A percentile compares a stretch with the other conserved stretches of the same genome.
Conservation (phyloP, 2,329 filamentous ascomycete species). For the Colletotrichum abscissum region DNA sequence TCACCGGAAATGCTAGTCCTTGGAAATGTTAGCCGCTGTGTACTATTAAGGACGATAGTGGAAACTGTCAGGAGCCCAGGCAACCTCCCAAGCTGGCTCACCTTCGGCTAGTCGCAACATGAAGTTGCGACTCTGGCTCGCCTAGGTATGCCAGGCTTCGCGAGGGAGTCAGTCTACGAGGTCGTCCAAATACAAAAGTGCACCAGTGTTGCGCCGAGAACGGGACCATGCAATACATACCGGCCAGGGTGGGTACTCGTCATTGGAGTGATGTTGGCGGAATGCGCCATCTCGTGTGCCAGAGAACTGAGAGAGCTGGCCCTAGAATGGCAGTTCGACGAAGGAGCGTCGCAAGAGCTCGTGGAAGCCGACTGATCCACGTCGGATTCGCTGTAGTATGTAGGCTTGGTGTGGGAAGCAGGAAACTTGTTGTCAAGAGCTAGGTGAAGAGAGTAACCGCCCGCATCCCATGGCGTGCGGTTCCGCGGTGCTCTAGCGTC, state of each 20-base stretch:
- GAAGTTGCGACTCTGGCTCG: conserved; percentile 15
- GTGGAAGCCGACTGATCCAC: conserved; percentile 37
- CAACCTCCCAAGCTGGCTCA: background rate
- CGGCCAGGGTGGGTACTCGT: conserved; percentile 39
- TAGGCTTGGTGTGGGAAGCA: conserved; percentile 36
- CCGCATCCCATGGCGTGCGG: conserved; percentile 63
- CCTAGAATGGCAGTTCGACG: conserved; percentile 42
- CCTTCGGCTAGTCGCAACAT: conserved; percentile 12
- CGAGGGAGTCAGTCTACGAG: background rate
- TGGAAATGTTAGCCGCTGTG: background rate
- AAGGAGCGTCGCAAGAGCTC: conserved; percentile 40
- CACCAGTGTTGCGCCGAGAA: background rate
- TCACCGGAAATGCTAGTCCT: conserved; percentile 29
- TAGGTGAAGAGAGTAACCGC: conserved; percentile 59
- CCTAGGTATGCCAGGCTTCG: conserved; percentile 12
- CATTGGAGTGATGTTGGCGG: conserved; percentile 38
- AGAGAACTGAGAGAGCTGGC: conserved; percentile 46
- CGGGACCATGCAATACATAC: conserved; percentile 35
- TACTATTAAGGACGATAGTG: background rate
- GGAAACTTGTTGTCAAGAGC: conserved; percentile 50
- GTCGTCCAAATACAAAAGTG: background rate
- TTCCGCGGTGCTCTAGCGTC: conserved; percentile 38
- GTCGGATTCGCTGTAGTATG: conserved; percentile 38
- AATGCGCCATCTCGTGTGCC: conserved; percentile 37
- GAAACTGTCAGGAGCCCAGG: too few species aligned